These are phyloP conservation scores for Carex arenaria DNA, from an alignment of 202 grass and related monocot genomes.

Conservation along the genomic window DNA sequence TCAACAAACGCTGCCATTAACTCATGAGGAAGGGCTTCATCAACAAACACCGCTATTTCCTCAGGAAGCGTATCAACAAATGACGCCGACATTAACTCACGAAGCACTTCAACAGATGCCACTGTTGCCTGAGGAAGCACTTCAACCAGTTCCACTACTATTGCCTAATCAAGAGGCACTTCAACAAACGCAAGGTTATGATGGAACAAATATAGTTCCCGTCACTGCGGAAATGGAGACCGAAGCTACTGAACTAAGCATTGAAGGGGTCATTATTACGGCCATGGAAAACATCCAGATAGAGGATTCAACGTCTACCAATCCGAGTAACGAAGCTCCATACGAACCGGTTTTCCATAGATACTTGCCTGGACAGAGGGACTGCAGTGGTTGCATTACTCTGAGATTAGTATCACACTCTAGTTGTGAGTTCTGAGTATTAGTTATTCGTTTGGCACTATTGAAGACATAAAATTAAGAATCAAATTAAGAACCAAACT, in stretches of 20 bases:
- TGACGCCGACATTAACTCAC: neutral
- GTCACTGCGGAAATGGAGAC: neutral
- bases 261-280: neutral
- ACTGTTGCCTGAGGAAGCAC: neutral
- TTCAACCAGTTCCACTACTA: neutral
- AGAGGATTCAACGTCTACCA: neutral
- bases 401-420: slow-evolving; percentile 8
- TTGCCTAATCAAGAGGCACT: neutral
- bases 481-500: too few species aligned
- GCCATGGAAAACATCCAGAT: neutral
- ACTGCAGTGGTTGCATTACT: neutral
- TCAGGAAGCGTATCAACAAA: neutral
- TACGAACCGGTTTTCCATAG: neutral
- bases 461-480: too few species aligned
- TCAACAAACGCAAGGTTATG: neutral
- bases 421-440: neutral
- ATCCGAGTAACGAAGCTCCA: neutral
- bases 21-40: neutral
- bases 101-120: neutral
- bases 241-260: neutral
- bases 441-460: neutral
- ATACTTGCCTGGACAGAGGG: neutral
- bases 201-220: neutral
- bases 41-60: neutral
- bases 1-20: neutral